Base-by-base conservation (phyloP, 352 stramenopile species). In the Globisporangium cylindrosporum region DNA sequence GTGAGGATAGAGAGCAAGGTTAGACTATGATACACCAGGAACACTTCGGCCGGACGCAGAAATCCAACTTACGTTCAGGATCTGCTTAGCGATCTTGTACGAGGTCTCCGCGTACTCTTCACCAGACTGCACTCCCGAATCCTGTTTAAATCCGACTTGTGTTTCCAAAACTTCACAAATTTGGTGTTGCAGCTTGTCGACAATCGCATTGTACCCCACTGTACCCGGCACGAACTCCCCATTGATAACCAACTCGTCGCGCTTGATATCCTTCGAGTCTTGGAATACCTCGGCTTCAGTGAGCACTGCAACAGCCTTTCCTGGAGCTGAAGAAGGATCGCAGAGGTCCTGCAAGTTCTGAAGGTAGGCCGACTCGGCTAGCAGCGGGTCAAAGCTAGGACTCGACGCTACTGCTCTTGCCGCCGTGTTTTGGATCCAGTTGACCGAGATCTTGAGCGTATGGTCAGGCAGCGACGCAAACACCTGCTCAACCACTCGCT, bases 201-300 rank as follows among this genome's bases (percentile, higher is more conserved):
- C 73, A 25, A 92, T 76, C 0, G 76, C 74, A 43, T 88, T 79
- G 71, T 94, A 94, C 1, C 84, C 84, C 41, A 78, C 68, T 1
- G 75, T 76, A 10, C 85, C 82, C 57, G 75, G 59, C 5, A 89
- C 70, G 0, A 72, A 64, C 25, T 80, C 57, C 2, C 84, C 84
- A 71, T 92, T 89, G 29, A 94, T 79, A n/a, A 80, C 22, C 9
- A 94, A 38, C 46, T 92, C 81, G 64, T 94, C 86, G n/a, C 86
- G 82, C 41, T 78, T 72, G 62, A 94, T 86, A 69, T 94, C 86
- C 67, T 94, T 94, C 7, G 86, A 77, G 62, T 94, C 86, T 66
- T 94, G 86, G 59, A 90, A 90, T 29, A 74, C 79, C 57, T 92
- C 73, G 0, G 80, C 80, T 8, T 91, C 81, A 1, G 78, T 79